These are phyloP conservation scores for Aegilops tauschii DNA, from an alignment of 176 grass and related monocot species.

Conservation along the genomic window DNA sequence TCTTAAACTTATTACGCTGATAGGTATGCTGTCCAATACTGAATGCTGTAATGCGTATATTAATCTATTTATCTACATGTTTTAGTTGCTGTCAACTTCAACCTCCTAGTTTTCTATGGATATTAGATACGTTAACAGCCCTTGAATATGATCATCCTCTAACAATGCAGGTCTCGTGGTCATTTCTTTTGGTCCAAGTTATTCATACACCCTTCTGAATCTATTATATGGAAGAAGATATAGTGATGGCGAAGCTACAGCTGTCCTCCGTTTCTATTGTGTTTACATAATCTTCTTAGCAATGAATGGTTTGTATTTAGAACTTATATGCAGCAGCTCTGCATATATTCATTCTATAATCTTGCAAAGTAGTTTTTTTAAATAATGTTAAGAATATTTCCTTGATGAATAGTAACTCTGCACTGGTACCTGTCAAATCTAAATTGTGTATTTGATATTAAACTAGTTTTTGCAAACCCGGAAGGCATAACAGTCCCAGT, in stretches of 20 bases:
- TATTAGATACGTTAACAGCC: background rate
- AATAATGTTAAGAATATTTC: background rate
- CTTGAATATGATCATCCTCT: slow-evolving; percentile 16
- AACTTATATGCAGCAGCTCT: slow-evolving; percentile 20
- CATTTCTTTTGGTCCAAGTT: slow-evolving; percentile 94
- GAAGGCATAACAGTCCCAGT: background rate
- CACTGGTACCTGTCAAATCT: background rate
- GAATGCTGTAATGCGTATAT: slow-evolving; percentile 7
- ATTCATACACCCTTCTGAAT: slow-evolving; percentile 92
- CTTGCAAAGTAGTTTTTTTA: background rate
- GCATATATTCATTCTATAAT: slow-evolving; percentile 16
- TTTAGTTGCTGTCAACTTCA: slow-evolving; percentile 10
- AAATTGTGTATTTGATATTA: background rate
- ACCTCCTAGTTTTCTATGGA: slow-evolving; percentile 10
- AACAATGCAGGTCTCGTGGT: slow-evolving; percentile 71
- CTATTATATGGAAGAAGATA: slow-evolving; percentile 71
- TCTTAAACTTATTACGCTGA: slow-evolving; percentile 84
- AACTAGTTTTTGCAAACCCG: background rate
- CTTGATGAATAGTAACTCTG: background rate
- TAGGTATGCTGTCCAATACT: slow-evolving; percentile 53
- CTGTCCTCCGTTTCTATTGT: slow-evolving; percentile 84
- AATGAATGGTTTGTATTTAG: slow-evolving; percentile 70
- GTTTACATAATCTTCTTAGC: slow-evolving; percentile 89
- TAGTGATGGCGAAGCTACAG: slow-evolving; percentile 77
- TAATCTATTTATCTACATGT: background rate